A percentile compares a stretch with the other conserved stretches of the same genome.
phyloP scores from a whole-genome alignment of 352 stramenopile species.

The Globisporangium cederbergense region DNA sequence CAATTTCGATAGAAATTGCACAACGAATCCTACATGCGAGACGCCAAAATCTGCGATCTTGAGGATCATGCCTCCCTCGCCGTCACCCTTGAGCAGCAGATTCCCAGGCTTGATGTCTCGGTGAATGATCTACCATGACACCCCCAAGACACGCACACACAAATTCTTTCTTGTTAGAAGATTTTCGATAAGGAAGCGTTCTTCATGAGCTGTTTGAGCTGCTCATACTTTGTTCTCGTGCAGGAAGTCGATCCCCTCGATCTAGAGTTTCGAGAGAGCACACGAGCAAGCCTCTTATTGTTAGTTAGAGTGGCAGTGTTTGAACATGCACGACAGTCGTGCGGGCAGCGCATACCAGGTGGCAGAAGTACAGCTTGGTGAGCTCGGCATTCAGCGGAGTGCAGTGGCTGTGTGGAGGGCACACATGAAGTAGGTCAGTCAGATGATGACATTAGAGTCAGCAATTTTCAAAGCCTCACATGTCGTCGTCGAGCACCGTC shows the following conservation, averaged over 20 bases:
- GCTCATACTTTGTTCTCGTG: constrained; percentile 72
- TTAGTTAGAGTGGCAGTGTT: too few relatives aligned
- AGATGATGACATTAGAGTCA: neutral
- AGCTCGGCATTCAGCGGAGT: constrained; percentile 53
- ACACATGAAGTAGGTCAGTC: neutral
- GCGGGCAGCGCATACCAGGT: constrained; percentile 40
- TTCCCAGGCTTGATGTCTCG: constrained; percentile 83
- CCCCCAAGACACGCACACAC: neutral
- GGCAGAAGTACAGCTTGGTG: constrained; percentile 74
- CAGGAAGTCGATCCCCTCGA: constrained; percentile 79
- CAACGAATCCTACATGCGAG: constrained; percentile 46
- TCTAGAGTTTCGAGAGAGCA: constrained; percentile 26
- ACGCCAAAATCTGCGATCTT: constrained; percentile 83
- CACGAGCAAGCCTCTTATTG: neutral
- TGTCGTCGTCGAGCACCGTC: constrained; percentile 60
- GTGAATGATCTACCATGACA: constrained; percentile 57
- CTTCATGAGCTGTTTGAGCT: neutral
- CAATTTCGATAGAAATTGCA: neutral
- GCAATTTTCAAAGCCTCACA: constrained; percentile 23
- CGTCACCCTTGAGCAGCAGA: constrained; percentile 56
- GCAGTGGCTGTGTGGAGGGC: constrained; percentile 37
- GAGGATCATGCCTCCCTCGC: constrained; percentile 58
- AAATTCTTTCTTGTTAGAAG: neutral
- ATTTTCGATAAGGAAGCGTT: neutral
- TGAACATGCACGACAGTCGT: neutral